Evolutionary conservation across 2,329 filamentous ascomycete genomes (phyloP), one percentile per base, ranked within the genome.

Genomic region (Colletotrichum salicis): DNA sequence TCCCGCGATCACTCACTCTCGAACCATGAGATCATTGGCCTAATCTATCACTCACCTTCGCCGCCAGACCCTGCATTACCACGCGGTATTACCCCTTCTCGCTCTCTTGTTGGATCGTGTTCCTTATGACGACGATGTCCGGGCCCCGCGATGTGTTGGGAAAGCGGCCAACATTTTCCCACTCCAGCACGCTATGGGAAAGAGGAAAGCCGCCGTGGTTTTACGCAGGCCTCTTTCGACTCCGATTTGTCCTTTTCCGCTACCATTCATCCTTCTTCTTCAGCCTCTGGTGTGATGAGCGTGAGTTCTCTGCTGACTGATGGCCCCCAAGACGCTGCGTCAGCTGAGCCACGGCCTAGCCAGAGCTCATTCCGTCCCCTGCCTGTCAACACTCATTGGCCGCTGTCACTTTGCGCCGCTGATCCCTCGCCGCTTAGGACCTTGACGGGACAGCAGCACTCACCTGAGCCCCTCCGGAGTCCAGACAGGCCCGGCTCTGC

Each of bases 261-360:
- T 24, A 3, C 51, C 22, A 24, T 13, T 62, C 48, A 8, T 29
- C 56, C 35, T 10, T 56, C 55, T 27, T 60, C 37, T n/a, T 60
- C 62, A 27, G 33, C 56, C 60, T 63, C 41, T 48, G 41, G 41
- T n/a, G 8, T n/a, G n/a, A 33, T 15, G 48, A 41, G 33, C 27
- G 33, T 31, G 31, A 67, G 35, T 24, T 24, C 63, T n/a, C 27
- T 31, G 58, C 41, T 33, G 24, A 57, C 33, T 62, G 27, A 52
- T 33, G 31, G 57, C 58, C 64, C 64, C 52, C 51, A 35, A 59
- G 37, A 22, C 57, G 33, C 52, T 68, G 41, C 29, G 59, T 71
- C 65, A 71, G 70, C 70, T 69, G 70, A 71, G 66, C 60, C 60
- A 56, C 54, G 59, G 29, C 41, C 64, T 59, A 63, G 56, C 54